phyloP scores from a whole-genome alignment of 2,329 filamentous ascomycete species.

The Escovopsis sp. region DNA sequence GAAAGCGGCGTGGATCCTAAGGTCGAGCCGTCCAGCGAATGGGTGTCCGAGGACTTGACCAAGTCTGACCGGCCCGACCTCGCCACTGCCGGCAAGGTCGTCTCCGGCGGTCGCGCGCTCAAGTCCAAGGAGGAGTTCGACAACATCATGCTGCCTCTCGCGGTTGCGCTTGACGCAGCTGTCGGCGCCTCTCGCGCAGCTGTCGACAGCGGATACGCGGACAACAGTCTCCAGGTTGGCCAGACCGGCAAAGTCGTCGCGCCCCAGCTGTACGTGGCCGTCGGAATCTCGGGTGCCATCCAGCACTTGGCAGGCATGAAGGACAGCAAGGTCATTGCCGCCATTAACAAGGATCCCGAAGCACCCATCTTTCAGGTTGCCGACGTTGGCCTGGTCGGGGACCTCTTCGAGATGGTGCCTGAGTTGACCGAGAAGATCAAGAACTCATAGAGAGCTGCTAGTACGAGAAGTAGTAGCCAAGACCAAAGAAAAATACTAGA shows the following conservation, averaged over 20 bases:
- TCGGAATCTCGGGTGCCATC: constrained; percentile 92
- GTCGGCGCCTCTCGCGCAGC: constrained; percentile 90
- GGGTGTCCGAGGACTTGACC: constrained; percentile 84
- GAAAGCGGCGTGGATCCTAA: constrained; percentile 79
- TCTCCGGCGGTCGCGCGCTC: constrained; percentile 83
- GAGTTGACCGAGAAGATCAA: constrained; percentile 94
- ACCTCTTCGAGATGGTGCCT: constrained; percentile 89
- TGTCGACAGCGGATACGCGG: constrained; percentile 92
- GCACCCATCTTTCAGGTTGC: constrained; percentile 97
- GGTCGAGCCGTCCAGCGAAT: constrained; percentile 56
- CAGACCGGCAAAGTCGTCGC: constrained; percentile 98
- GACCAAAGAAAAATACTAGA: constrained; percentile 9
- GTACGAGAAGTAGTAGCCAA: too few relatives aligned
- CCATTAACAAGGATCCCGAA: constrained; percentile 95
- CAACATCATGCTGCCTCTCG: constrained; percentile 76
- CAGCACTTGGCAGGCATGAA: constrained; percentile 99
- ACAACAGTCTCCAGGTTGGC: constrained; percentile 95
- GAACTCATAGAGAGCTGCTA: constrained; percentile 29
- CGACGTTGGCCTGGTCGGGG: constrained; percentile 87
- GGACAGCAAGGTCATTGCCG: constrained; percentile 98
- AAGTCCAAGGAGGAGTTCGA: constrained; percentile 99
- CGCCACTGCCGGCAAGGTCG: constrained; percentile 73
- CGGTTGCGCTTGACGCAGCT: constrained; percentile 85
- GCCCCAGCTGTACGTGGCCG: constrained; percentile 85
- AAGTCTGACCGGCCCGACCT: constrained; percentile 92